Conservation (phyloP, 1,284 basidiomycete genomes). For the Peniophora sp. region DNA sequence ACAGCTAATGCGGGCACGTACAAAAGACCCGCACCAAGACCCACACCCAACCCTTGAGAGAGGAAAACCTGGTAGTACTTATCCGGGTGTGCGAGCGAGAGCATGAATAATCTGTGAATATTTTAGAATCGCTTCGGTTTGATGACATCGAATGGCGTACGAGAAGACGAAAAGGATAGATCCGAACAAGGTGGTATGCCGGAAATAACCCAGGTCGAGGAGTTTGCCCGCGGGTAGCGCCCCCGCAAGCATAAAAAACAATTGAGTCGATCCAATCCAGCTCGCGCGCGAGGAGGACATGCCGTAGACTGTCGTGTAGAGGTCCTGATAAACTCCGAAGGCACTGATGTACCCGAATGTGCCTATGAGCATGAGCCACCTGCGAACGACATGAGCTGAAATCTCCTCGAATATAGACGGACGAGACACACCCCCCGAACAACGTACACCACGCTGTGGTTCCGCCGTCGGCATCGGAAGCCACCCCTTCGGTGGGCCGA, state of each 20-base stretch:
- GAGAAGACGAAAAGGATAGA: constrained; percentile 10
- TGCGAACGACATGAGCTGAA: neutral
- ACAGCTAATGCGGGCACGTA: constrained; percentile 36
- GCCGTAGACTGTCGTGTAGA: constrained; percentile 10
- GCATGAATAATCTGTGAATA: constrained; percentile 12
- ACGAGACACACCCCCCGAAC: neutral
- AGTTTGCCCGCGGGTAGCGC: constrained; percentile 13
- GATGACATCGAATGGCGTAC: neutral
- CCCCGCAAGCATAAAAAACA: constrained; percentile 12
- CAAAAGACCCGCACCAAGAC: constrained; percentile 32
- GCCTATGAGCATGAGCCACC: constrained; percentile 11
- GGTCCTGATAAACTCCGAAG: constrained; percentile 17
- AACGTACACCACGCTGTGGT: neutral
- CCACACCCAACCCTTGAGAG: constrained; percentile 30
- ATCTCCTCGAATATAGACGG: neutral
- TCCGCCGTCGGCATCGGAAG: neutral
- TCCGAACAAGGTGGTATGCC: constrained; percentile 8
- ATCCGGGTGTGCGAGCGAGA: constrained; percentile 11
- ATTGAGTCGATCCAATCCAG: constrained; percentile 17
- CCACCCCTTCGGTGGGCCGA: too few species aligned
- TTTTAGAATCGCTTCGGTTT: neutral
- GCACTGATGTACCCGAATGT: constrained; percentile 15
- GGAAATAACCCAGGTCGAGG: constrained; percentile 14
- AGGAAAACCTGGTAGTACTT: constrained; percentile 14
- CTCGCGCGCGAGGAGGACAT: constrained; percentile 13